Base-by-base conservation (phyloP, 345 rosid species). In the Diplotaxis tenuifolia region DNA sequence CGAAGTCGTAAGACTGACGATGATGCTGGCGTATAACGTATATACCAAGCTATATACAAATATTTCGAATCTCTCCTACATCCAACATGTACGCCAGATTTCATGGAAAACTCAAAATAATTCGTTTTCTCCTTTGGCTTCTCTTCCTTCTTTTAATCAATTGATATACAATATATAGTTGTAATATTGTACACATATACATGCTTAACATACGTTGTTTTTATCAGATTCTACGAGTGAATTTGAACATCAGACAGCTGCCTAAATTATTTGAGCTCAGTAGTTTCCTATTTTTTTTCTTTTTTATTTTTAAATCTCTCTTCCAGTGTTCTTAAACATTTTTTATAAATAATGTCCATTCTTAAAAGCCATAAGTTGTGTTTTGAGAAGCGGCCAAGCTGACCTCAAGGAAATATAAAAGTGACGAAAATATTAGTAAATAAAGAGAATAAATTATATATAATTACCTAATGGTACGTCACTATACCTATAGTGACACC, bases 1-100 rank as follows among this genome's bases (percentile, higher is more conserved):
- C 64, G 29, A 76, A 65, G 67, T 76, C 75, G 71, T 70, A 70
- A 70, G 67, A 64, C 72, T 29, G 27, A 76, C 75, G 79, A 70
- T 47, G 79, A 57, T 70, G 67, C 50, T 69, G 42, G 14, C 71
- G 60, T 70, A 76, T 31, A 29, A 65, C 79, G 79, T 77, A 65
- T 47, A 71, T 29, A 36, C 58, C 21, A 65, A 77, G 72, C 62
- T 45, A 75, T 49, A 22, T 65, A 34, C 56, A 71, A 18, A 57
- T 71, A 36, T 71, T 65, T 76, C 20, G 75, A 71, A 67, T 61
- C 55, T 71, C 72, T 77, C 62, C 62, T 14, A 42, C 18, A 4
- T 57, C 67, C 57, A 71, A 29, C 62, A 77, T 66, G 68, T 59
- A 65, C 68, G 76, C 80, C 80, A 65, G 29, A 66, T 65, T 65